Base-by-base conservation (phyloP, 441 rosid genomes). In the Erysimum cheiri region DNA sequence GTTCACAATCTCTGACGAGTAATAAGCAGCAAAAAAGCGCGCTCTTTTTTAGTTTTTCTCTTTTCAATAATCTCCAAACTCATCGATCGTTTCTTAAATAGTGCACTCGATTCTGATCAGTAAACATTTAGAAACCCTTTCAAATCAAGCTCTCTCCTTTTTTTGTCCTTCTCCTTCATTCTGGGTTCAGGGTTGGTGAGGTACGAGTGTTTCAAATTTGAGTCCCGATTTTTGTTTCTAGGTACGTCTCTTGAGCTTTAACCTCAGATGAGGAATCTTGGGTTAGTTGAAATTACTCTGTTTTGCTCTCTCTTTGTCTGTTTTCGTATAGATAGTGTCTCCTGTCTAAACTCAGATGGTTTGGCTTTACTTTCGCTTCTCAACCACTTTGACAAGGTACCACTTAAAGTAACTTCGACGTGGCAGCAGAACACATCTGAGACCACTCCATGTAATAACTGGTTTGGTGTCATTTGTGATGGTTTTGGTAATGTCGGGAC, bases 381-480 rank as follows among this genome's bases (percentile, higher is more conserved):
- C 76, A 64, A 67, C 11, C 84, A 69, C 57, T 84, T 89, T 82
- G 78, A 64, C 5, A 54, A 68, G 22, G 60, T 80, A 35, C 93
- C 93, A 55, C 32, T 82, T 61, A 6, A 77, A 12, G 31, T 89
- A 5, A 15, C 64, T 49, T 87, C 84, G 2, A 71, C 79, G 37
- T 93, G 97, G 96, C 62, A 48, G 74, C 22, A 55, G 10, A 84
- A 81, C 70, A 53, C 85, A 59, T 80, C 92, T 3, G 77, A 82
- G 47, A 22, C 84, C 40, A 81, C 72, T 71, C 91, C 92, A 0
- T 90, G 98, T 78, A 67, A 41, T 11, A 71, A 77, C 12, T 93
- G 97, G 98, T 58, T 73, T 6, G 96, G 97, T 57, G 62, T 93
- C 31, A 62, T 15, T 6, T 88, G 96, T 75, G 83, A 86, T 68